These are phyloP conservation scores for Phaseolus lunatus DNA, from an alignment of 306 rosid genomes.

Conservation along the genomic window DNA sequence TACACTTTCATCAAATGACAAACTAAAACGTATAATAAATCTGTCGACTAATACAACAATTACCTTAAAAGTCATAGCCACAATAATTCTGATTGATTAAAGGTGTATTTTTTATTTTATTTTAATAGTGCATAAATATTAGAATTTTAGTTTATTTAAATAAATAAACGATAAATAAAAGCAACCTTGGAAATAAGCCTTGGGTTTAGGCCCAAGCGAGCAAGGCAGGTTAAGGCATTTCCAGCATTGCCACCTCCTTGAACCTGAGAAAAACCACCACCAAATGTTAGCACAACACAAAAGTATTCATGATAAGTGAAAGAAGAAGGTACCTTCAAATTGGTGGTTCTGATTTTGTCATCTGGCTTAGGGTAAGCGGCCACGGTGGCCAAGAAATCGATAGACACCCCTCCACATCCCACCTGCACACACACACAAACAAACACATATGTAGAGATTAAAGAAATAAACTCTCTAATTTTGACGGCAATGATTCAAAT, in stretches of 20 bases:
- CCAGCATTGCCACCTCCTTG: constrained; percentile 96
- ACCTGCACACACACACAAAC: constrained; percentile 50
- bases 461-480: constrained; percentile 10
- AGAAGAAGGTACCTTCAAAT: constrained; percentile 61
- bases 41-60: background rate
- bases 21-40: background rate
- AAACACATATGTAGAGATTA: background rate
- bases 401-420: constrained; percentile 61
- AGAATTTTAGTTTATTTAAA: background rate
- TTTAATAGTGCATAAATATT: background rate
- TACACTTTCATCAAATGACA: background rate
- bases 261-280: constrained; percentile 58
- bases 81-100: background rate
- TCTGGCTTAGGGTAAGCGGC: constrained; percentile 83
- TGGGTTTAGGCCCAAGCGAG: constrained; percentile 84
- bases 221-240: constrained; percentile 80
- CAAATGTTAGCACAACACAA: constrained; percentile 10
- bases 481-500: background rate
- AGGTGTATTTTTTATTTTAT: background rate
- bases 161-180: background rate
- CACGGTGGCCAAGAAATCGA: constrained; percentile 81
- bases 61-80: background rate
- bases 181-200: constrained; percentile 86
- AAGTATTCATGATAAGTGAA: background rate
- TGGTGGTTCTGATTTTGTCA: constrained; percentile 85